Evolutionary conservation across 2,329 filamentous ascomycete species (phyloP), one percentile per base, ranked within the genome.

Genomic region (Cadophora gregata): DNA sequence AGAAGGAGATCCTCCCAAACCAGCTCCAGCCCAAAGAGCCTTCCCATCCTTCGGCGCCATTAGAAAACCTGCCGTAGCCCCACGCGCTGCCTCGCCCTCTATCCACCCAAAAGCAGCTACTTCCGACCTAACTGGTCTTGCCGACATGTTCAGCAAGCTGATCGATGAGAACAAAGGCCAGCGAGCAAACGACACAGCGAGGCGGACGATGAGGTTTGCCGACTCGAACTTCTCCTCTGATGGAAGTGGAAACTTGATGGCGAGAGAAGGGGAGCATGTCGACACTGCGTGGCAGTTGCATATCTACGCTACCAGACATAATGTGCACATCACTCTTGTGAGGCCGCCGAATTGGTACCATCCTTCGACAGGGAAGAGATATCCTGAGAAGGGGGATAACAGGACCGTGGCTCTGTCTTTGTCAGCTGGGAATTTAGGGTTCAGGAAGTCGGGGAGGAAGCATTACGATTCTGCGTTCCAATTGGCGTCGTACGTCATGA

Each of bases 401-500:
- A 59, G 70, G 24, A 69, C 70, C 2, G 64, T 70, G 21, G 67
- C 69, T 4, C 33, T 99, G 70, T 93, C 90, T 14, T 80, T 97
- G 73, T 92, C 91, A 1, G 87, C 90, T 67, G 96, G 96, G 59
- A 93, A 97, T 76, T 88, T 99, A 67, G 95, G 95, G n/a, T 97
- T 97, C 82, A 86, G 85, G 75, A 96, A 98, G 81, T 84, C 88
- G 21, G 88, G 89, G 59, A 88, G 96, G 71, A 90, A 91, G 69
- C 86, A 88, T 65, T 99, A 96, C 81, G 96, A 99, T 80, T 90
- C 95, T 21, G 95, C 90, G 3, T 97, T 97, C 80, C 96, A 98
- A 78, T 82, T 99, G 59, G 88, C 90, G 5, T 89, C 92, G 21
- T 95, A 94, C 77, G 88, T 95, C 29, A 87, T 98, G 77, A 90